Conservation (phyloP, 2,329 filamentous ascomycete species). For the Beauveria australis region DNA sequence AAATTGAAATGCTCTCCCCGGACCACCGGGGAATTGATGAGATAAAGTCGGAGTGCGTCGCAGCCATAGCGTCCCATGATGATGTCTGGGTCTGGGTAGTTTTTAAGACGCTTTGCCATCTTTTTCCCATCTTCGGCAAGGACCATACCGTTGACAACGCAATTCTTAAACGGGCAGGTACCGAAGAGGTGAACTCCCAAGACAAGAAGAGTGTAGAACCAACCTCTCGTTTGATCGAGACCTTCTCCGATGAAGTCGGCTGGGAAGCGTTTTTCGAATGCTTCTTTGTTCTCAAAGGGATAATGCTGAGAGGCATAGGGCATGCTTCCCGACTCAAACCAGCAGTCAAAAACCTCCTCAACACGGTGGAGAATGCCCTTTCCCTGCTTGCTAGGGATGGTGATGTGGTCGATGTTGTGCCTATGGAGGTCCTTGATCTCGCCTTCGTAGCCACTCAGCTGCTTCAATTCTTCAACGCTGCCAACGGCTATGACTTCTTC, state of each 20-base stretch:
- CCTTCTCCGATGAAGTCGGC: constrained; percentile 94
- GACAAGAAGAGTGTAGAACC: constrained; percentile 92
- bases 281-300: constrained; percentile 80
- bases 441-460: constrained; percentile 78
- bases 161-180: constrained; percentile 83
- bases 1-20: constrained; percentile 84
- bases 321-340: constrained; percentile 96
- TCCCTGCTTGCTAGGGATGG: constrained; percentile 81
- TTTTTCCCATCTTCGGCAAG: constrained; percentile 94
- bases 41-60: constrained; percentile 85
- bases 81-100: constrained; percentile 80
- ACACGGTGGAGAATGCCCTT: constrained; percentile 75
- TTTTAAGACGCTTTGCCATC: constrained; percentile 96
- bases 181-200: constrained; percentile 83
- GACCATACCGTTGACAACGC: constrained; percentile 92
- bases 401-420: constrained; percentile 89
- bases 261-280: constrained; percentile 74
- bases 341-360: constrained; percentile 90
- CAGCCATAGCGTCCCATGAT: constrained; percentile 86
- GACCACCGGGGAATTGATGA: constrained; percentile 95
- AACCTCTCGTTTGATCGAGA: constrained; percentile 86
- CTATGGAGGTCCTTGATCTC: constrained; percentile 82
- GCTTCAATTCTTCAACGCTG: constrained; percentile 73
- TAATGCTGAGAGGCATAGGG: constrained; percentile 88
- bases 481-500: constrained; percentile 83